These are phyloP conservation scores for Bipolaris bicolor DNA, from an alignment of 2,329 filamentous ascomycete genomes.

Conservation along the genomic window DNA sequence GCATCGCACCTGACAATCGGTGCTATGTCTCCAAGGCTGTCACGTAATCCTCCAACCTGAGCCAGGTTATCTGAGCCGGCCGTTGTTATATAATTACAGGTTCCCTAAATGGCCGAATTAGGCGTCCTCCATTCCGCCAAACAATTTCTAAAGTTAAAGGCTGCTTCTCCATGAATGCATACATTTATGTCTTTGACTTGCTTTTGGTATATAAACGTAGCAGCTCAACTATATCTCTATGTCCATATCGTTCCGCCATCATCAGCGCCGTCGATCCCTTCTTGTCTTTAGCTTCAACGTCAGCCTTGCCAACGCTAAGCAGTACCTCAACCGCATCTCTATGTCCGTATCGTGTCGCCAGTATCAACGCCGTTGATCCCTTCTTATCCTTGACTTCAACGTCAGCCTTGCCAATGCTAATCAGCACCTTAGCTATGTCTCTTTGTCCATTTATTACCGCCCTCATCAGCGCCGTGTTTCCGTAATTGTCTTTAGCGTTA, in stretches of 20 bases:
- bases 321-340: constrained; percentile 6
- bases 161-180: neutral
- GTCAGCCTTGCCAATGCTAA: too few species aligned
- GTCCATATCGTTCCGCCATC: neutral
- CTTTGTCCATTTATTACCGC: constrained; percentile 6
- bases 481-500: neutral
- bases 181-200: neutral
- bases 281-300: neutral
- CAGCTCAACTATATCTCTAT: neutral
- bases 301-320: constrained; percentile 7
- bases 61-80: constrained; percentile 28
- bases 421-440: neutral
- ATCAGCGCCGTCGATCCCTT: neutral
- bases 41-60: constrained; percentile 37
- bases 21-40: constrained; percentile 28
- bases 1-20: constrained; percentile 34
- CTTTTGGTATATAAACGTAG: neutral
- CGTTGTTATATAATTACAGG: constrained; percentile 43
- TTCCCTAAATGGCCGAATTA: constrained; percentile 30
- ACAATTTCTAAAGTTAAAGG: neutral
- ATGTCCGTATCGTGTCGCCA: constrained; percentile 7
- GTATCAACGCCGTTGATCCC: neutral
- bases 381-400: neutral
- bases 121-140: neutral
- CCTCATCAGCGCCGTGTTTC: constrained; percentile 1